These are phyloP conservation scores for Pisolithus microcarpus DNA, from an alignment of 768 basidiomycete species.

Conservation along the genomic window DNA sequence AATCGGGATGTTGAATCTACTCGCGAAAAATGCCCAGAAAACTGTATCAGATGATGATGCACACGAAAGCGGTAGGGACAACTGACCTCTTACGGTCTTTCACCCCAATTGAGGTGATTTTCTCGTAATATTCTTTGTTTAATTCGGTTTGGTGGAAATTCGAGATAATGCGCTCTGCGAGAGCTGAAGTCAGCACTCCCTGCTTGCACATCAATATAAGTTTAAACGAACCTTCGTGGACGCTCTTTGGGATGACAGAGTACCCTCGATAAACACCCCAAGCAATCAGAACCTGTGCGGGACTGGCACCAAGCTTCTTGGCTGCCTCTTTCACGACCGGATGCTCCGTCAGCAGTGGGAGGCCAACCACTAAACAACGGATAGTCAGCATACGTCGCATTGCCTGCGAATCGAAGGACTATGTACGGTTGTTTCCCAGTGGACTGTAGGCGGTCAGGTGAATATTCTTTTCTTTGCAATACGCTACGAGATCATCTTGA, in stretches of 20 bases:
- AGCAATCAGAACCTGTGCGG: constrained; percentile 78
- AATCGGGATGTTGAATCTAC: constrained; percentile 52
- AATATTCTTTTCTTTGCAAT: constrained; percentile 62
- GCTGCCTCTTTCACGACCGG: constrained; percentile 57
- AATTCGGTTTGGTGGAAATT: constrained; percentile 76
- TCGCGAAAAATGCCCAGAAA: neutral
- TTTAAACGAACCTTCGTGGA: constrained; percentile 41
- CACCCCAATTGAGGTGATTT: constrained; percentile 33
- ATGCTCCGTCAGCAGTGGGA: constrained; percentile 64
- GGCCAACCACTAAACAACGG: constrained; percentile 41
- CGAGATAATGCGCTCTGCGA: constrained; percentile 52
- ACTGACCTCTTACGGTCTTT: constrained; percentile 31
- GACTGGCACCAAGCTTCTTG: constrained; percentile 50
- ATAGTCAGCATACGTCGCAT: neutral
- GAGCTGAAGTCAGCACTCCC: neutral
- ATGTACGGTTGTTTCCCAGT: constrained; percentile 72
- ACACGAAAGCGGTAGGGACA: neutral
- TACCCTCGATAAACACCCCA: constrained; percentile 74
- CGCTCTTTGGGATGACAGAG: constrained; percentile 81
- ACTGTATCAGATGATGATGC: neutral
- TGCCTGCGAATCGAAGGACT: neutral
- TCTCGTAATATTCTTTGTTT: constrained; percentile 59
- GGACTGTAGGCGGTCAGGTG: constrained; percentile 68
- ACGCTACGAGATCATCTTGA: constrained; percentile 66
- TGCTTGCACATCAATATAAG: neutral